Base-by-base conservation (phyloP, 2,329 filamentous ascomycete species). In the Cladosporium sp. region DNA sequence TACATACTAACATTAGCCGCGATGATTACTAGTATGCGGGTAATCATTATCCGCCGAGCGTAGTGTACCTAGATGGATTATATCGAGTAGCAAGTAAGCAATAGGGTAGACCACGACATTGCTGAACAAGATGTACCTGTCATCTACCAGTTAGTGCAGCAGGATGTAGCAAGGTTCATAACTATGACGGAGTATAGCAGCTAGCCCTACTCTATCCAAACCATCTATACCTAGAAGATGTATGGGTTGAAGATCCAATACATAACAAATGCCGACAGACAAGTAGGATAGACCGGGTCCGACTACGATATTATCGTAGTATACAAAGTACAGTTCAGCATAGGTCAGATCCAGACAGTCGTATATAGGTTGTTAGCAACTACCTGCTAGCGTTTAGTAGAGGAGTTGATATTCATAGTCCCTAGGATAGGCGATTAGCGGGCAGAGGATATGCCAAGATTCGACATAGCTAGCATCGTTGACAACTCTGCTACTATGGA, bases 171-270 rank as follows among this genome's bases (percentile, higher is more conserved):
- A 3, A 26, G 18, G n/a, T 62, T 62, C 18, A 62, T 62, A 18
- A 62, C 58, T 10, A 51, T 62, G 18, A 62, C 46, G 18, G 58
- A 34, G 46, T 62, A 36, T 21, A 30, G 46, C 23, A 16, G 58
- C 25, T 7, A 53, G 30, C 58, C 28, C 5, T 5, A 34, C 8
- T 46, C 58, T 4, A 51, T 62, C 10, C 18, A 62, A 10, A 62
- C 39, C 16, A 53, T 62, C 11, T 34, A 62, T n/a, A 53, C 46
- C 10, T 18, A 62, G 30, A 62, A 62, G 58, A 62, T 53, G 25
- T 62, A 62, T 46, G 58, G 58, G 28, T 43, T 62, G 18, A 62
- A 62, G 46, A 62, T 62, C n/a, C 14, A 46, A 28, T 62, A 62
- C 34, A 62, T n/a, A 5, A 53, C 58, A 18, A 62, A 62, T n/a